Percentiles rank a stretch among this genome's conserved stretches.
Conservation (phyloP, 2,329 filamentous ascomycete genomes). For the Calonectria naviculata region DNA sequence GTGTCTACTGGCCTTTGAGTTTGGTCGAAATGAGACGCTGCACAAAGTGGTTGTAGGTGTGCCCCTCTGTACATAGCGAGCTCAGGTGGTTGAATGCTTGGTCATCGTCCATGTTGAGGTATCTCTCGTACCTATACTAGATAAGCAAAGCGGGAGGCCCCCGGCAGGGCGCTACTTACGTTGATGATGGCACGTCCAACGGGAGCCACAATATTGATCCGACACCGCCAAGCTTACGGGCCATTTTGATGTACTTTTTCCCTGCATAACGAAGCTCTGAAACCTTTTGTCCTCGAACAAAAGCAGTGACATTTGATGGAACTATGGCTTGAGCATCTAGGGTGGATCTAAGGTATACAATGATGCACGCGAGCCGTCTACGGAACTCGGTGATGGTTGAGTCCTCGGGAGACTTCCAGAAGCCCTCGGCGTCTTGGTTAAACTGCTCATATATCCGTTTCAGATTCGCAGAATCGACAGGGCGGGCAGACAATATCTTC, state of each 20-base stretch:
- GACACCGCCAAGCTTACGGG: constrained; percentile 40
- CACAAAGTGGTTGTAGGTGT: constrained; percentile 32
- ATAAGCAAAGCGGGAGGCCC: neutral
- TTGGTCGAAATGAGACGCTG: constrained; percentile 37
- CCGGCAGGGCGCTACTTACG: constrained; percentile 36
- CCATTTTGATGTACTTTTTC: constrained; percentile 48
- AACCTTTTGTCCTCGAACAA: constrained; percentile 35
- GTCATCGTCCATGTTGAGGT: constrained; percentile 47
- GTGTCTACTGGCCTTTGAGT: constrained; percentile 25
- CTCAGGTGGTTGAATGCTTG: constrained; percentile 42
- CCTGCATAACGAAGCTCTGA: constrained; percentile 45
- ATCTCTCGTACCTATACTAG: constrained; percentile 43
- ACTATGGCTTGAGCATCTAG: constrained; percentile 34
- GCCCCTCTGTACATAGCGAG: constrained; percentile 26
- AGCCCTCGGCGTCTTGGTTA: constrained; percentile 27
- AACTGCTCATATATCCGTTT: constrained; percentile 26
- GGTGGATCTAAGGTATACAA: constrained; percentile 43
- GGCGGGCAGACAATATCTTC: constrained; percentile 41
- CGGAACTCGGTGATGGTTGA: constrained; percentile 38
- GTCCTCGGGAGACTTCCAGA: constrained; percentile 36
- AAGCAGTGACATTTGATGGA: constrained; percentile 29
- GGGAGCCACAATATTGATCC: constrained; percentile 47
- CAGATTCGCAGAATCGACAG: constrained; percentile 24
- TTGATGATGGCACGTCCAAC: constrained; percentile 44
- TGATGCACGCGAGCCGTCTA: constrained; percentile 42